Evolutionary conservation across 1,139 yeast species (phyloP).

Genomic region (Blastobotrys elegans): DNA sequence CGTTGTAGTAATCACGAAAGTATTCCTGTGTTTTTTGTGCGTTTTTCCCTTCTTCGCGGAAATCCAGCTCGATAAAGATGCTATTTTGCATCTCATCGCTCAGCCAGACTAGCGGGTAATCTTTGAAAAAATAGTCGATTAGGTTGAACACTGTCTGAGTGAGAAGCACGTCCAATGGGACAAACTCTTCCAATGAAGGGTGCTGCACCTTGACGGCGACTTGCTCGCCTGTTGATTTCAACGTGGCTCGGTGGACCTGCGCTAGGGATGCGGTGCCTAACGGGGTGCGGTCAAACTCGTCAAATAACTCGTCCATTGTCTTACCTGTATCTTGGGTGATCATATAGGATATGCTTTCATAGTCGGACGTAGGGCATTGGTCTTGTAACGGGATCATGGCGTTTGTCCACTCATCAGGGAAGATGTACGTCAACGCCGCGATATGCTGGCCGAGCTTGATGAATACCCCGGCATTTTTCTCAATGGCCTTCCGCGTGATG

Average conservation of each 20-base stretch:
- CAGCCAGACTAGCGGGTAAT: constrained; percentile 88
- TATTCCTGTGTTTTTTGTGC: constrained; percentile 64
- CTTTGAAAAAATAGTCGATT: constrained; percentile 80
- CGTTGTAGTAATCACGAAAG: constrained; percentile 49
- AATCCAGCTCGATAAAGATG: constrained; percentile 83
- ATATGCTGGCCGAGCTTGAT: constrained; percentile 94
- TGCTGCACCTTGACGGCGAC: constrained; percentile 97
- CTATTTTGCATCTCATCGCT: constrained; percentile 87
- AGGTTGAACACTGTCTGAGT: constrained; percentile 71
- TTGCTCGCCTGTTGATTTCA: constrained; percentile 54
- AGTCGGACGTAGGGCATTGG: constrained; percentile 75
- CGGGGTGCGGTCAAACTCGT: constrained; percentile 64
- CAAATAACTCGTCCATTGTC: constrained; percentile 58
- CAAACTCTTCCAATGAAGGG: constrained; percentile 80
- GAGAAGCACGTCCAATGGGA: constrained; percentile 79
- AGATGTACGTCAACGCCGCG: constrained; percentile 81
- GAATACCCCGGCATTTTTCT: constrained; percentile 84
- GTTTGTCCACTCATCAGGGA: constrained; percentile 92
- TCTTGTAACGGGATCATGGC: constrained; percentile 94
- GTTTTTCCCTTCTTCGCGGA: constrained; percentile 79
- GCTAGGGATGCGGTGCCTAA: constrained; percentile 96
- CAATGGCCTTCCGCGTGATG: constrained; percentile 73
- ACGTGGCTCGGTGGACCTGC: constrained; percentile 80
- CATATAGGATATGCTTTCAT: constrained; percentile 63
- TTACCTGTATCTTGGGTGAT: constrained; percentile 52